Evolutionary conservation across 2,329 filamentous ascomycete species (phyloP).

Genomic region (Ophiosphaerella korrae): DNA sequence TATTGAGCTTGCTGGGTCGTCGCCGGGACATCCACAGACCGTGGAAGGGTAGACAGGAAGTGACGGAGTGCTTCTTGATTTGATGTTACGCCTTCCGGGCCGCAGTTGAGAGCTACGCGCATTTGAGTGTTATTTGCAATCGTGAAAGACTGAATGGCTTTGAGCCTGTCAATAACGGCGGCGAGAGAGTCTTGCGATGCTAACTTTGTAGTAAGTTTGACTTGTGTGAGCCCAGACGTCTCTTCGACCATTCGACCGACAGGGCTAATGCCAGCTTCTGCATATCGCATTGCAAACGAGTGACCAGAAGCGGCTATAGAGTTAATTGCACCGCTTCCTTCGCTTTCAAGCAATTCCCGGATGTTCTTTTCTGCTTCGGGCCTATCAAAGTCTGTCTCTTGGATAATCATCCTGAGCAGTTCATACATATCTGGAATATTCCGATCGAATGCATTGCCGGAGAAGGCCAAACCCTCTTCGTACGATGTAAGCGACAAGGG

Average conservation of each 20-base stretch:
- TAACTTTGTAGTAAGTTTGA: conserved; percentile 80
- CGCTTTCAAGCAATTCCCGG: conserved; percentile 81
- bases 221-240: conserved; percentile 86
- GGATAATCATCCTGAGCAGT: conserved; percentile 76
- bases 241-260: conserved; percentile 78
- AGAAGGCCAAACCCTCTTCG: conserved; percentile 81
- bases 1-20: conserved; percentile 42
- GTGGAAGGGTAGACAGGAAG: conserved; percentile 70
- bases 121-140: conserved; percentile 70
- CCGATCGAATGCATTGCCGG: conserved; percentile 84
- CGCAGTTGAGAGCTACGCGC: conserved; percentile 85
- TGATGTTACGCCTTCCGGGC: conserved; percentile 68
- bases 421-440: conserved; percentile 93
- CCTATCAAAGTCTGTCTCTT: conserved; percentile 89
- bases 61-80: conserved; percentile 74
- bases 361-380: conserved; percentile 81
- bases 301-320: conserved; percentile 91
- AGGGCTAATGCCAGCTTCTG: conserved; percentile 77
- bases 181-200: conserved; percentile 75
- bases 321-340: conserved; percentile 88
- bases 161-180: conserved; percentile 81
- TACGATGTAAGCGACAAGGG: conserved; percentile 72
- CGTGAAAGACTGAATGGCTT: conserved; percentile 80
- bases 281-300: conserved; percentile 80
- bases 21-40: conserved; percentile 35